These are phyloP conservation scores for Calonectria pseudoreteaudii DNA, from an alignment of 2,329 filamentous ascomycete species.

Conservation along the genomic window DNA sequence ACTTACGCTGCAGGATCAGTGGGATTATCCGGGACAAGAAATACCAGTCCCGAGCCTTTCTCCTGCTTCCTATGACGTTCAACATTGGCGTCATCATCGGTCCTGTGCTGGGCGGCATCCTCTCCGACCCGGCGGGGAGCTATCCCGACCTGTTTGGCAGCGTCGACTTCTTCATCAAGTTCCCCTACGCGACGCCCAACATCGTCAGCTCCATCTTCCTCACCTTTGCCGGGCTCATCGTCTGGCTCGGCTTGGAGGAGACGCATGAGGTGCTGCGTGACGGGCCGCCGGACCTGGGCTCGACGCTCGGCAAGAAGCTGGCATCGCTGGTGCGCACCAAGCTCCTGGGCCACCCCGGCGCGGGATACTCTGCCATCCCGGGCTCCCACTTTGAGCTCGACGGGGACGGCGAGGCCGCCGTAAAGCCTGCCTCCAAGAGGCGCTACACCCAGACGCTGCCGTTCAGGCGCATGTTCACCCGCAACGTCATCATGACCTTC, in stretches of 20 bases:
- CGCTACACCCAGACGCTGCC: conserved; percentile 62
- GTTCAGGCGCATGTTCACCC: conserved; percentile 67
- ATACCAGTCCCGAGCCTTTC: conserved; percentile 79
- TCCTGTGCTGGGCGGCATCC: conserved; percentile 74
- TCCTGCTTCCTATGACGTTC: conserved; percentile 79
- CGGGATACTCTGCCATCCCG: conserved; percentile 41
- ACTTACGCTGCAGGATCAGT: conserved; percentile 58
- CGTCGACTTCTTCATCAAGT: conserved; percentile 58
- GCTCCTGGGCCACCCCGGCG: not conserved
- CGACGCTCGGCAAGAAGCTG: conserved; percentile 54
- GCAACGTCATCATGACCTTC: conserved; percentile 66
- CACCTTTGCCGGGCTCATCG: conserved; percentile 53
- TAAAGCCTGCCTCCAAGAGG: conserved; percentile 23
- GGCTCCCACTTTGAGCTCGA: conserved; percentile 37
- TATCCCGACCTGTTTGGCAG: conserved; percentile 64
- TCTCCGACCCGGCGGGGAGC: conserved; percentile 75
- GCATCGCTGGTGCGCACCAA: conserved; percentile 41
- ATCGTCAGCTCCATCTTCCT: conserved; percentile 64
- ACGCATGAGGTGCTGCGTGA: conserved; percentile 60
- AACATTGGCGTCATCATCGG: conserved; percentile 82
- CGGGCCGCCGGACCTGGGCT: conserved; percentile 54
- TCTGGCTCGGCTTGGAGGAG: conserved; percentile 66
- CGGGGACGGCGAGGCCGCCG: not conserved
- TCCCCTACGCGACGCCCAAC: conserved; percentile 67
- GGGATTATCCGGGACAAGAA: conserved; percentile 75